A percentile compares a stretch with the other conserved stretches of the same genome.
Evolutionary conservation across 1,284 basidiomycete genomes (phyloP).

Genomic region (Chalciporus sp.): DNA sequence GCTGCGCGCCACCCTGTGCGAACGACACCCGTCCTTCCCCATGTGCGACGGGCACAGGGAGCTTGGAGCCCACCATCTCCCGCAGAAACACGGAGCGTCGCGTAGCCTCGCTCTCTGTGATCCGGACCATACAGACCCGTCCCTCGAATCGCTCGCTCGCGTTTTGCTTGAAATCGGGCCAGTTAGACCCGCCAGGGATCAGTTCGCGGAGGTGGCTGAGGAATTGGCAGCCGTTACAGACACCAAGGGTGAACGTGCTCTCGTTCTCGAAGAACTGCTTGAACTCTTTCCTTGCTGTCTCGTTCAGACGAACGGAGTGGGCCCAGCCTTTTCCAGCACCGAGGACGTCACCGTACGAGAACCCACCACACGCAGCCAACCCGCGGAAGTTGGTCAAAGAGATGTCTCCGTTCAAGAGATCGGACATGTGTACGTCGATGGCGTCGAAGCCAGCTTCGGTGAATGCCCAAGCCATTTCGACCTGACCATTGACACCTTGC

Average conservation of each 20-base stretch:
- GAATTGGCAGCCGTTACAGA: conserved; percentile 99
- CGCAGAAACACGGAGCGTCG: conserved; percentile 80
- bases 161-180: conserved; percentile 94
- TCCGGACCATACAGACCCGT: conserved; percentile 79
- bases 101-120: conserved; percentile 61
- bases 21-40: conserved; percentile 92
- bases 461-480: conserved; percentile 99
- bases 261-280: conserved; percentile 77
- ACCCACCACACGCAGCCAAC: conserved; percentile 94
- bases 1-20: conserved; percentile 40
- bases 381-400: conserved; percentile 78
- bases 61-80: conserved; percentile 83
- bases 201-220: conserved; percentile 86
- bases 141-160: conserved; percentile 90
- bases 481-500: conserved; percentile 97
- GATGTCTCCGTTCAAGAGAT: conserved; percentile 78
- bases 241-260: conserved; percentile 88
- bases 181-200: conserved; percentile 83
- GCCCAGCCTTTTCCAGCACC: conserved; percentile 99
- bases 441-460: conserved; percentile 91
- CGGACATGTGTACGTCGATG: conserved; percentile 98
- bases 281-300: conserved; percentile 76
- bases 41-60: conserved; percentile 95
- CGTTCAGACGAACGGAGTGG: conserved; percentile 86
- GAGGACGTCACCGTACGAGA: conserved; percentile 98